Evolutionary conservation across 305 asterid species (phyloP).

Genomic region (Solanum chacoense): DNA sequence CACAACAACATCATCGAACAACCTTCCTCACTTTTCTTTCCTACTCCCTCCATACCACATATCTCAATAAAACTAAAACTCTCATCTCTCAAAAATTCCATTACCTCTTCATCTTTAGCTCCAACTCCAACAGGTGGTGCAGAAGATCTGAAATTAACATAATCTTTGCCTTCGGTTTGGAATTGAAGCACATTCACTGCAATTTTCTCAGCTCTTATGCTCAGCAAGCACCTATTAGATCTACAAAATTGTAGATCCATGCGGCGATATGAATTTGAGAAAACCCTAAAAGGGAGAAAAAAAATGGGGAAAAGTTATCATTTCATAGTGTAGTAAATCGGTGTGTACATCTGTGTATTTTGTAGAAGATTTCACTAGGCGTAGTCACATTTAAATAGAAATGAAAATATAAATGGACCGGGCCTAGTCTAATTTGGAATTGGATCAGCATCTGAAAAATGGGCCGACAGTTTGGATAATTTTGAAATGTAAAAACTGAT

Average conservation of each 20-base stretch:
- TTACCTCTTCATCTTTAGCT: not conserved
- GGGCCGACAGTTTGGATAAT: not conserved
- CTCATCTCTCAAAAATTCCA: not conserved
- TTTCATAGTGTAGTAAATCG: not conserved
- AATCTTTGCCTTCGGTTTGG: not conserved
- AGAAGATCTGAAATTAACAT: not conserved
- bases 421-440: not conserved
- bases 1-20: not conserved
- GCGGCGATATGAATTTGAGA: not conserved
- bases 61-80: slow-evolving; percentile 8
- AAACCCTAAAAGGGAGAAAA: not conserved
- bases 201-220: not conserved
- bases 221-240: not conserved
- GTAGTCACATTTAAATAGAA: not conserved
- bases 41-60: slow-evolving; percentile 27
- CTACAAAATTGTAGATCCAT: not conserved
- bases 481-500: too few species aligned
- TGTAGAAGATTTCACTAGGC: not conserved
- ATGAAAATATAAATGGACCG: not conserved
- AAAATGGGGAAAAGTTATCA: not conserved
- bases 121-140: not conserved
- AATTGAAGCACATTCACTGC: not conserved
- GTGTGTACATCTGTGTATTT: not conserved
- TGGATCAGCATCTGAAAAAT: not conserved
- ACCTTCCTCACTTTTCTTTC: slow-evolving; percentile 9